Evolutionary conservation across 331 rosid species (phyloP).

Genomic region (Malus hybrid): DNA sequence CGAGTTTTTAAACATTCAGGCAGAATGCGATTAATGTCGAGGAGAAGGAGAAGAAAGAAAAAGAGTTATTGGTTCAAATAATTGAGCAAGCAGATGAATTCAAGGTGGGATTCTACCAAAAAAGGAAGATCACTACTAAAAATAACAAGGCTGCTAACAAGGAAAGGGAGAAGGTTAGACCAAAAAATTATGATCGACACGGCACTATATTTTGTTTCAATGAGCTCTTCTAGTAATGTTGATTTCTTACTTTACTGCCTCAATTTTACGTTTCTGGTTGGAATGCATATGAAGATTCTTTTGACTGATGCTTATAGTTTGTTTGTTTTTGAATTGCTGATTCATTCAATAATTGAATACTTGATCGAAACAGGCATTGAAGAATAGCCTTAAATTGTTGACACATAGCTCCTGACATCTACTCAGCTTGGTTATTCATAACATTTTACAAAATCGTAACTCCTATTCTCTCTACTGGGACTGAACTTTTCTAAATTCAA

Average conservation of each 20-base stretch:
- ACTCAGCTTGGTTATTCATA: neutral
- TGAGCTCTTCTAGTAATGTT: neutral
- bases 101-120: conserved; percentile 34
- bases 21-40: conserved; percentile 30
- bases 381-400: neutral
- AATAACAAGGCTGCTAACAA: conserved; percentile 28
- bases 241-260: too few species aligned
- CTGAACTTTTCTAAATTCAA: neutral
- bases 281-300: too few species aligned
- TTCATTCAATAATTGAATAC: too few species aligned
- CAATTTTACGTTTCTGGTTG: too few species aligned
- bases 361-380: too few species aligned
- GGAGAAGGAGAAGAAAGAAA: conserved; percentile 36
- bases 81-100: conserved; percentile 30
- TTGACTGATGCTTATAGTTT: too few species aligned
- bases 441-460: neutral
- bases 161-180: conserved; percentile 41
- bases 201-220: neutral
- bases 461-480: neutral
- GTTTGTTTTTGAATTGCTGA: too few species aligned
- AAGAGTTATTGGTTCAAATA: conserved; percentile 28
- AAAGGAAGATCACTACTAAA: conserved; percentile 21
- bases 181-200: neutral
- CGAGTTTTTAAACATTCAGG: neutral
- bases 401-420: neutral